Evolutionary conservation across 495 filamentous ascomycete genomes (phyloP).

Genomic region (Penicillium chermesinum): DNA sequence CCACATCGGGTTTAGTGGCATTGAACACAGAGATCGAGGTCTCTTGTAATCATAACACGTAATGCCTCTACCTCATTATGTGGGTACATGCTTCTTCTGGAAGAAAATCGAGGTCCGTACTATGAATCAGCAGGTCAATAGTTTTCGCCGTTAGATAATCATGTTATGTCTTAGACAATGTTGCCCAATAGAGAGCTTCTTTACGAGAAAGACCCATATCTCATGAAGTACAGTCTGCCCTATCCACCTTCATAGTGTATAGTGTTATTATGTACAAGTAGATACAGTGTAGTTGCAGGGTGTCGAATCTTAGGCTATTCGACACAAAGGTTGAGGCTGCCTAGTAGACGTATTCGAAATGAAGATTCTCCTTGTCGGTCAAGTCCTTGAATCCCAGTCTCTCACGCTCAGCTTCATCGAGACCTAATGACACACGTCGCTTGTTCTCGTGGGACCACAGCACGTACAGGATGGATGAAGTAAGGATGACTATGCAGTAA

Average conservation of each 20-base stretch:
- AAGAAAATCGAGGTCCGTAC: slow-evolving; percentile 6
- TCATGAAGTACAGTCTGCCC: too few relatives aligned
- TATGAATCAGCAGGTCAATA: slow-evolving; percentile 7
- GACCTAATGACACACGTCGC: background rate
- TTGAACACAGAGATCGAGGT: too few relatives aligned
- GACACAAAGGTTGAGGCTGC: background rate
- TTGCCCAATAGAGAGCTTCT: too few relatives aligned
- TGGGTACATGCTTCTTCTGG: slow-evolving; percentile 7
- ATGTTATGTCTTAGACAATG: background rate
- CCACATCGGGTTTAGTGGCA: too few relatives aligned
- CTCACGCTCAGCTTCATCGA: background rate
- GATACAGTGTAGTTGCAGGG: too few relatives aligned
- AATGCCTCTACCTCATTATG: slow-evolving; percentile 6
- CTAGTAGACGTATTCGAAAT: background rate
- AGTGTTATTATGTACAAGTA: too few relatives aligned
- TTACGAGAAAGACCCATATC: too few relatives aligned
- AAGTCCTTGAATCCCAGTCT: slow-evolving; percentile 1
- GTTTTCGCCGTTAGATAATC: background rate
- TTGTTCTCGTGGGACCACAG: background rate
- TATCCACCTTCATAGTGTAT: too few relatives aligned
- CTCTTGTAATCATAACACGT: too few relatives aligned
- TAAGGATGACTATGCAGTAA: background rate
- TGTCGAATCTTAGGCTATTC: too few relatives aligned
- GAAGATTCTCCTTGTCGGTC: background rate
- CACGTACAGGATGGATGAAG: background rate